These are phyloP conservation scores for Naumovozyma baii DNA, from an alignment of 805 yeast species.

Conservation along the genomic window DNA sequence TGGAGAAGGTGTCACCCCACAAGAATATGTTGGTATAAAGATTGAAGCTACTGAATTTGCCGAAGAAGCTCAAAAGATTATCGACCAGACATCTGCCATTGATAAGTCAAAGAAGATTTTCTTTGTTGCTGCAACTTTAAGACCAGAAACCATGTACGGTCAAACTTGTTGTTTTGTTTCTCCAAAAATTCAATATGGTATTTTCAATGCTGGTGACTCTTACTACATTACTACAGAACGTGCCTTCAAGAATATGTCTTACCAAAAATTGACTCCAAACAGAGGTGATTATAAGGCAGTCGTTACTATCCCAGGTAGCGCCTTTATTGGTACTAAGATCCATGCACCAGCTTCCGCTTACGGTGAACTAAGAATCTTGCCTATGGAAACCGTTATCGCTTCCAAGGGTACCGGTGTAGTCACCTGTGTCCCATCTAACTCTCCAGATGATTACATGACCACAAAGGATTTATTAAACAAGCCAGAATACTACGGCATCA, in stretches of 20 bases:
- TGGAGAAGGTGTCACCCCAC: slow-evolving; percentile 96
- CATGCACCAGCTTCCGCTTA: slow-evolving; percentile 71
- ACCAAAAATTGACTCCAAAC: slow-evolving; percentile 81
- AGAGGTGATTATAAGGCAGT: slow-evolving; percentile 69
- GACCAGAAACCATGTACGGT: slow-evolving; percentile 99
- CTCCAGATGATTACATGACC: slow-evolving; percentile 94
- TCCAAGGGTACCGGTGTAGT: slow-evolving; percentile 98
- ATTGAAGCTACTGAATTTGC: slow-evolving; percentile 57
- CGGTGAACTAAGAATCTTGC: slow-evolving; percentile 69
- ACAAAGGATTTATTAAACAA: slow-evolving; percentile 74
- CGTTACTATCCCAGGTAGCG: slow-evolving; percentile 54
- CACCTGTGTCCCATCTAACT: slow-evolving; percentile 97
- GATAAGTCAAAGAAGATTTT: slow-evolving; percentile 53
- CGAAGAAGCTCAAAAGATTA: slow-evolving; percentile 33
- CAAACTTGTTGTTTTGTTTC: slow-evolving; percentile 97
- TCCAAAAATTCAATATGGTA: slow-evolving; percentile 86
- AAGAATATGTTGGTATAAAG: slow-evolving; percentile 91
- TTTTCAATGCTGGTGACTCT: slow-evolving; percentile 72
- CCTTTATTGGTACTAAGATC: slow-evolving; percentile 77
- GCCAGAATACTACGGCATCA: slow-evolving; percentile 80
- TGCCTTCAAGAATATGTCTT: slow-evolving; percentile 95
- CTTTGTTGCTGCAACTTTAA: slow-evolving; percentile 90
- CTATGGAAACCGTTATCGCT: slow-evolving; percentile 95
- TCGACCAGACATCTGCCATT: slow-evolving; percentile 28
- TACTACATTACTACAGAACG: slow-evolving; percentile 84